Percentiles rank a stretch among this genome's conserved stretches.
phyloP scores from a whole-genome alignment of 2,329 filamentous ascomycete species.

The Falciphora oryzae region DNA sequence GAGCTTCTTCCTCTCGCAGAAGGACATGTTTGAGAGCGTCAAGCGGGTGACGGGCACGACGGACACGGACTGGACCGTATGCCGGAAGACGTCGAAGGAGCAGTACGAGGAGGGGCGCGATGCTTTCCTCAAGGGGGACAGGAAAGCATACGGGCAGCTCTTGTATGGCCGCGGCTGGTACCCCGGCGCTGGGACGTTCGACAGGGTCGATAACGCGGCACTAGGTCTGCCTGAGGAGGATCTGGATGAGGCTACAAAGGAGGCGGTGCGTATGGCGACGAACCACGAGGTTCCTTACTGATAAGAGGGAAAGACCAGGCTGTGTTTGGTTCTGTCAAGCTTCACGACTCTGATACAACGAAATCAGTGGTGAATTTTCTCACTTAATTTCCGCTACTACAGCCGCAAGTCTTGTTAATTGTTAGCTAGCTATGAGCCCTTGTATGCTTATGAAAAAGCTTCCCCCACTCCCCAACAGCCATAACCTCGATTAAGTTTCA shows the following conservation, averaged over 20 bases:
- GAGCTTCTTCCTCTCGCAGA: constrained; percentile 53
- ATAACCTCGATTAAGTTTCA: no score
- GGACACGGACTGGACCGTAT: constrained; percentile 54
- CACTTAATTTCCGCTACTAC: no score
- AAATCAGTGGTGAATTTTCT: no score
- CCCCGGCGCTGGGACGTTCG: constrained; percentile 26
- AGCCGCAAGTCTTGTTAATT: no score
- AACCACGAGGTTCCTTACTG: constrained; percentile 6
- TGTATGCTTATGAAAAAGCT: no score
- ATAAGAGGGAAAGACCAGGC: neutral
- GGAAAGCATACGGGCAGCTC: constrained; percentile 38
- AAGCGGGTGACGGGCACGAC: constrained; percentile 49
- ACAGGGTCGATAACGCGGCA: constrained; percentile 8
- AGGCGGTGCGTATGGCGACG: constrained; percentile 9
- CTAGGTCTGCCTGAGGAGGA: constrained; percentile 16
- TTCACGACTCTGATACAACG: no score
- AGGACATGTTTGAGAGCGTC: constrained; percentile 56
- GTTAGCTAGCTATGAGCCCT: no score
- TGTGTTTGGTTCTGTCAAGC: neutral
- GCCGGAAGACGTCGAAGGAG: constrained; percentile 35
- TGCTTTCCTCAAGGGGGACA: constrained; percentile 37
- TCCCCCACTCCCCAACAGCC: no score
- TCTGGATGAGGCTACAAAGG: constrained; percentile 16
- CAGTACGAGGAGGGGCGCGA: constrained; percentile 43
- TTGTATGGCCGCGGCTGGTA: constrained; percentile 54